Base-by-base conservation (phyloP, 2,329 filamentous ascomycete species). In the Apiospora koreana region DNA sequence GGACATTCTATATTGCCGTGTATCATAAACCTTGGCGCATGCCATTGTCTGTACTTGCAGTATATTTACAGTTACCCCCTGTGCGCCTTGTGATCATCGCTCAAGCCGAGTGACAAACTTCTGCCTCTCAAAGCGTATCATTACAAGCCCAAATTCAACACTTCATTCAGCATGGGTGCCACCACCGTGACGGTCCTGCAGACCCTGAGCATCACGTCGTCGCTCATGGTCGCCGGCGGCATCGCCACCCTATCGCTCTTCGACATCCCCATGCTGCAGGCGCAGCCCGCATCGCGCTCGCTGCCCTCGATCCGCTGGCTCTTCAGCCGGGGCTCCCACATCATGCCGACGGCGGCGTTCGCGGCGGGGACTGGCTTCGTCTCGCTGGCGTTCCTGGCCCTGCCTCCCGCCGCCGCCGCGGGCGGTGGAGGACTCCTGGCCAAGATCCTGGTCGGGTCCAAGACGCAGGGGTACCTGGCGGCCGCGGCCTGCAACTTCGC, bases 231-330 rank as follows among this genome's bases (percentile, higher is more conserved):
- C 38, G 72, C 79, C 12, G 79, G 79, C 46, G 79, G 78, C 45
- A 80, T 81, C 69, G 77, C 78, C 18, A 72, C 76, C 23, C 71
- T 80, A 43, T 78, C 79, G 41, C 68, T 80, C 65, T 81, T 81
- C 74, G 75, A 78, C 69, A 70, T 78, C 8, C 79, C 78, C 16
- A 68, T 76, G 14, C 70, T 81, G 14, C 72, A 74, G 71, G 78
- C 80, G 1, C 80, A 80, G 65, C 80, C 79, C 23, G 79, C 79
- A n/a, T 80, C 79, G 1, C 79, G 79, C 67, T 79, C 80, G 1
- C 76, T 81, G 1, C 80, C 80, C n/a, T 72, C 75, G 50, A 76
- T 72, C 2, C 77, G 78, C 54, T 81, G 79, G 79, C 77, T 81
- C 42, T 81, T 81, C 73, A 79, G 76, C 45, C 77, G 79, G 0